phyloP scores from a whole-genome alignment of 2,329 filamentous ascomycete genomes.

The Westerdykella aurantiaca region DNA sequence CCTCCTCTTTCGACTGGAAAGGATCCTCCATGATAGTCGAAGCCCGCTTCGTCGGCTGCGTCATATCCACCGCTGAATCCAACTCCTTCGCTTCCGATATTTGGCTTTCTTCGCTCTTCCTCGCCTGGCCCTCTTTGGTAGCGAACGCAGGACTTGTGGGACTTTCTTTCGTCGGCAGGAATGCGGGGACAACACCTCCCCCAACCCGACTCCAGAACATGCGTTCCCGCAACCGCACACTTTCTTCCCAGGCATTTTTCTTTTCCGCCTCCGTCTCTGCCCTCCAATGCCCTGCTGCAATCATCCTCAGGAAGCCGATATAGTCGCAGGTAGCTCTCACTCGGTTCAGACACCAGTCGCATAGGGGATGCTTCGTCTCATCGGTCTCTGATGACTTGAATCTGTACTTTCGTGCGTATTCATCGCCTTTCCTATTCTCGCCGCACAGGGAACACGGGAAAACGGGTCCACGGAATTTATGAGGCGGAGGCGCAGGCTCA shows the following conservation, averaged over 20 bases:
- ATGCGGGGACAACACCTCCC: slow-evolving; percentile 76
- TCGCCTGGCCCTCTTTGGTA: slow-evolving; percentile 11
- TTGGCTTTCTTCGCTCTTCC: slow-evolving; percentile 28
- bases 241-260: slow-evolving; percentile 90
- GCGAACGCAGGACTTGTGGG: slow-evolving; percentile 30
- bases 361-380: slow-evolving; percentile 84
- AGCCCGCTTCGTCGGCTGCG: slow-evolving; percentile 10
- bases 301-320: slow-evolving; percentile 80
- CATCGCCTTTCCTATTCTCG: slow-evolving; percentile 65
- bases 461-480: slow-evolving; percentile 50
- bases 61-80: slow-evolving; percentile 20
- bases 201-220: slow-evolving; percentile 97
- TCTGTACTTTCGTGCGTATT: slow-evolving; percentile 72
- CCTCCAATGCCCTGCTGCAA: slow-evolving; percentile 88
- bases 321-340: slow-evolving; percentile 89
- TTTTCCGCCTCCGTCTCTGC: slow-evolving; percentile 78
- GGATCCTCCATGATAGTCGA: slow-evolving; percentile 31
- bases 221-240: slow-evolving; percentile 78
- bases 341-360: slow-evolving; percentile 76
- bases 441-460: slow-evolving; percentile 84
- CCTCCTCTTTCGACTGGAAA: slow-evolving; percentile 22
- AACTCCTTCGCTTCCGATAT: slow-evolving; percentile 13
- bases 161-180: slow-evolving; percentile 31
- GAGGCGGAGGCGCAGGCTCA: slow-evolving; percentile 59
- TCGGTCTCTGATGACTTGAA: slow-evolving; percentile 86